Evolutionary conservation across 2,329 filamentous ascomycete species (phyloP).

Genomic region (Xylaria sp.): DNA sequence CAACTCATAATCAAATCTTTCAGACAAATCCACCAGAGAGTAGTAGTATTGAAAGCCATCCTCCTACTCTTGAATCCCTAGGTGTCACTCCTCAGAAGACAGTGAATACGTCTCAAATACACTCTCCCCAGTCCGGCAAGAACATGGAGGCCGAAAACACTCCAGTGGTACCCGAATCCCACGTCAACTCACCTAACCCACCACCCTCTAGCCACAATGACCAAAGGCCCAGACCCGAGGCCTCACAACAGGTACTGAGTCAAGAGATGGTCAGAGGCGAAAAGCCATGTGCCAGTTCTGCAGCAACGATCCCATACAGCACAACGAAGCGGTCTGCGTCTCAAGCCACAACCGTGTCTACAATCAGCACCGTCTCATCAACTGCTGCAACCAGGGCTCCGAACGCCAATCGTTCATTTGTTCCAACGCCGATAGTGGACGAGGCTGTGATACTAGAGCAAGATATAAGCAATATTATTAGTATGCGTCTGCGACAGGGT

Average conservation of each 20-base stretch:
- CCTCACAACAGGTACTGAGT: background rate
- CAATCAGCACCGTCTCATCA: background rate
- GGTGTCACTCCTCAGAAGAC: background rate
- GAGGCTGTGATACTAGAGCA: conserved; percentile 8
- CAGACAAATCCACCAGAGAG: background rate
- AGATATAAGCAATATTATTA: conserved; percentile 12
- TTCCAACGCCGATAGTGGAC: conserved; percentile 6
- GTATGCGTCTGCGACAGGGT: conserved; percentile 8
- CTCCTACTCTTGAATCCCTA: background rate
- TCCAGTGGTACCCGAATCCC: background rate
- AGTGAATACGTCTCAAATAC: background rate
- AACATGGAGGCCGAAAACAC: background rate
- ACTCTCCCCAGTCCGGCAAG: background rate
- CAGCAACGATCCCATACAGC: background rate
- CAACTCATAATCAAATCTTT: background rate
- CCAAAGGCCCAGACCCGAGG: background rate
- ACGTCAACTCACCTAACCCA: background rate
- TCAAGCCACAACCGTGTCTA: conserved; percentile 14
- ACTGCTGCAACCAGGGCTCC: background rate
- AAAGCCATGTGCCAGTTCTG: background rate
- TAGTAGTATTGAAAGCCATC: background rate
- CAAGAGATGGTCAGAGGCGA: background rate
- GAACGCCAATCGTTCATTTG: background rate
- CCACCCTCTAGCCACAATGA: background rate
- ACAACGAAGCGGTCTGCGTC: conserved; percentile 4